Evolutionary conservation across 2,329 filamentous ascomycete species (phyloP), one percentile per base, ranked within the genome.

Genomic region (Colletotrichum sp.): DNA sequence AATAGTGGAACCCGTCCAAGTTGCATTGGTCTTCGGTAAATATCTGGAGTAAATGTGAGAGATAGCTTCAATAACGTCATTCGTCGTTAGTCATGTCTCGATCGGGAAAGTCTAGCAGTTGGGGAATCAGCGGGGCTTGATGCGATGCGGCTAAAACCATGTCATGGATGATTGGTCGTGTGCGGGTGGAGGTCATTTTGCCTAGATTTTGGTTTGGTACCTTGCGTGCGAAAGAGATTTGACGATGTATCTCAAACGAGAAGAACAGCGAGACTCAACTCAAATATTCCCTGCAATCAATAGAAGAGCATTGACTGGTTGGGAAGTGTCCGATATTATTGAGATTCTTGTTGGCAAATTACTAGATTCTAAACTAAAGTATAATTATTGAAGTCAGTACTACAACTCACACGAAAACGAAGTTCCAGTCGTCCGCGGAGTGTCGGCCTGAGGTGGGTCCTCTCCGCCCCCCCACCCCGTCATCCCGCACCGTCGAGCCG

Each of bases 1-100:
- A 0, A n/a, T 2, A 0, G 39, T 49, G 39, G 39, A n/a, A 49
- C 39, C 18, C 5, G 4, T 10, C 0, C 39, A n/a, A 49, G 1
- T 49, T 49, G 39, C 18, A n/a, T n/a, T 6, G 39, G 39, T n/a
- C 18, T n/a, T 49, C 39, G 39, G 39, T 49, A 21, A 49, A 49
- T n/a, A 6, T 49, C 9, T 49, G 18, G 9, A 49, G 39, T n/a
- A 49, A 18, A 12, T 49, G 5, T n/a, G 5, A 18, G 5, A 9
- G 39, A 49, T 49, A n/a, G 39, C 39, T 49, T 21, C 39, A 49
- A 12, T 49, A n/a, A 49, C 39, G 18, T 49, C 18, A 49, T 49
- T 49, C 5, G 1, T 49, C 1, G 18, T 12, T 49, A 12, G 18
- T 49, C 39, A 49, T 12, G 39, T 49, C 39, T 49, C 18, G 39